A percentile compares a stretch with the other conserved stretches of the same genome.
These are phyloP conservation scores for Sporobolomyces pararoseus DNA, from an alignment of 768 basidiomycete species.

Conservation along the genomic window DNA sequence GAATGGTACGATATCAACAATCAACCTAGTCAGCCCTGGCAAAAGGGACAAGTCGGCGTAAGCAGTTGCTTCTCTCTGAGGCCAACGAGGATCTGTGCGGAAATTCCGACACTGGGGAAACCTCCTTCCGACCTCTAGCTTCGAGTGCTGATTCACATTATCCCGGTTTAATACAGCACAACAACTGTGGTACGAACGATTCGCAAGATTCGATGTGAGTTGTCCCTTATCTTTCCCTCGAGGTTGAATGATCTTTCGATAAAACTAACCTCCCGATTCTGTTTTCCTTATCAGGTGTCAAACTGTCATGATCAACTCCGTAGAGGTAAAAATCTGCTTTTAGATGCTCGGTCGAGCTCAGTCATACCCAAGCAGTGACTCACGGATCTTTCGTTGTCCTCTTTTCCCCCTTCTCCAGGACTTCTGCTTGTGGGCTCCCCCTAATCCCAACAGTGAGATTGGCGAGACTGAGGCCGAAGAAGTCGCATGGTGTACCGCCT, in stretches of 20 bases:
- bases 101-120: too few relatives aligned
- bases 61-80: background rate
- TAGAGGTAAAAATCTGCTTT: slow-evolving; percentile 10
- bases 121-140: too few relatives aligned
- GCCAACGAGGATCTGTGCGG: too few relatives aligned
- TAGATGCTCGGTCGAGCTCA: too few relatives aligned
- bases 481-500: slow-evolving; percentile 51
- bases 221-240: slow-evolving; percentile 15
- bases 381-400: too few relatives aligned
- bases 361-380: too few relatives aligned
- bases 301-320: slow-evolving; percentile 31
- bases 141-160: too few relatives aligned
- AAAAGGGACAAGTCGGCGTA: slow-evolving; percentile 24
- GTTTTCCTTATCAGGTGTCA: slow-evolving; percentile 19
- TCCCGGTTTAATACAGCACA: slow-evolving; percentile 20
- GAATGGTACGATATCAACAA: slow-evolving; percentile 12
- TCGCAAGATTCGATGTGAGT: slow-evolving; percentile 62
- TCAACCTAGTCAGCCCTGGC: slow-evolving; percentile 13
- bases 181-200: slow-evolving; percentile 58
- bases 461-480: slow-evolving; percentile 50
- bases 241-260: background rate
- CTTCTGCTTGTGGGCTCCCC: slow-evolving; percentile 36
- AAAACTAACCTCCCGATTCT: background rate
- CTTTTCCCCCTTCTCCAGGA: slow-evolving; percentile 23
- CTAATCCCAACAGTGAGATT: slow-evolving; percentile 39